Evolutionary conservation across 148 eudicot species (phyloP), one percentile per base, ranked within the genome.

Genomic region (Oxyria digyna): DNA sequence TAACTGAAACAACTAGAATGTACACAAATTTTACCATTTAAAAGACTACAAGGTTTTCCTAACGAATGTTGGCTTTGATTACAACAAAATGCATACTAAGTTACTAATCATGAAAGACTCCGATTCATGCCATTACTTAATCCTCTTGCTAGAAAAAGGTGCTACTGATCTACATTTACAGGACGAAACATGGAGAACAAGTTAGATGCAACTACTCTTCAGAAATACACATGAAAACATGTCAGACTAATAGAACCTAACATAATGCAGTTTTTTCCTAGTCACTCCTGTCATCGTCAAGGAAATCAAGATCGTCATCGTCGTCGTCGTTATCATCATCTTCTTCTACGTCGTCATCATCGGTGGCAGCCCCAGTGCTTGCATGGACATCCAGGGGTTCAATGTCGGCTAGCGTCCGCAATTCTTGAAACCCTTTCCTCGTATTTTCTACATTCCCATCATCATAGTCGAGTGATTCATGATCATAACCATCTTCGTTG

Each of bases 401-500:
- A 32, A 71, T 82, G 67, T 88, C 89, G 32, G 85, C 78, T 74
- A 82, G 71, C 8, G 85, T 81, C 71, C 78, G 87, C 87, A 87
- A 77, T 62, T 75, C 91, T 57, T 77, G 24, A 23, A 80, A 72
- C 69, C 81, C 85, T 72, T 81, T 79, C 76, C 77, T 86, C 66
- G 83, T 80, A 24, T 50, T 32, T 66, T 85, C 85, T 5, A 68
- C 68, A 71, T 70, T 66, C 66, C 80, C 83, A 78, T 85, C 91
- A 42, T 87, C 92, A 74, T 78, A 91, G 26, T 88, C 90, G 17
- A 82, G 75, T 50, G 81, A 42, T 21, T 85, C 92, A 50, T 77
- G 85, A 72, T 88, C 88, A 35, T 85, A 87, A 20, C 81, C 81
- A 67, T 87, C 91, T 73, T 87, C 90, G 62, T 73, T 81, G 74